These are phyloP conservation scores for Dicorynia guianensis DNA, from an alignment of 306 rosid genomes.

Conservation along the genomic window DNA sequence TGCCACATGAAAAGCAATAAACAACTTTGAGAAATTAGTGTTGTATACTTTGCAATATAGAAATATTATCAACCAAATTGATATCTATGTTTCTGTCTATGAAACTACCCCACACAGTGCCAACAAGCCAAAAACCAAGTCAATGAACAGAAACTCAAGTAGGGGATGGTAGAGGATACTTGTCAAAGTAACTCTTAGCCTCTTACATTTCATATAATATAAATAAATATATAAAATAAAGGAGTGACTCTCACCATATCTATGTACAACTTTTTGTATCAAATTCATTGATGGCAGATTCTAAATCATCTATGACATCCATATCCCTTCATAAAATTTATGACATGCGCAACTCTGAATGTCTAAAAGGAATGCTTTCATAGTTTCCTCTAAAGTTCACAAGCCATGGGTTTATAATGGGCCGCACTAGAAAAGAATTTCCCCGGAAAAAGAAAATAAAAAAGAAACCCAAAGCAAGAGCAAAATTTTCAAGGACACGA, in stretches of 20 bases:
- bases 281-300: constrained; percentile 17
- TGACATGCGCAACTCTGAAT: neutral
- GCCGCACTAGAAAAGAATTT: constrained; percentile 6
- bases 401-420: neutral
- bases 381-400: neutral
- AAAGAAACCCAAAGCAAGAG: neutral
- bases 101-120: constrained; percentile 16
- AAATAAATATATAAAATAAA: no score
- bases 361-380: neutral
- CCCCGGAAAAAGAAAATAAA: neutral
- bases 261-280: neutral
- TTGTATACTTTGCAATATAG: neutral
- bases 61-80: neutral
- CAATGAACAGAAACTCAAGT: neutral
- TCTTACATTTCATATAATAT: neutral
- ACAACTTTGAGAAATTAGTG: neutral
- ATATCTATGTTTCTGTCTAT: neutral
- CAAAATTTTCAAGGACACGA: no score
- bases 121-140: constrained; percentile 4
- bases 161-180: neutral
- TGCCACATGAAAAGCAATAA: constrained; percentile 6
- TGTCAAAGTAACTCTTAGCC: neutral
- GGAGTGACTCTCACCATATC: neutral
- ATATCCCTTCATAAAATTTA: neutral
- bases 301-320: constrained; percentile 10